A percentile compares a stretch with the other conserved stretches of the same genome.
These are phyloP conservation scores for Aspergillus piperis DNA, from an alignment of 2,329 filamentous ascomycete species.

Conservation along the genomic window DNA sequence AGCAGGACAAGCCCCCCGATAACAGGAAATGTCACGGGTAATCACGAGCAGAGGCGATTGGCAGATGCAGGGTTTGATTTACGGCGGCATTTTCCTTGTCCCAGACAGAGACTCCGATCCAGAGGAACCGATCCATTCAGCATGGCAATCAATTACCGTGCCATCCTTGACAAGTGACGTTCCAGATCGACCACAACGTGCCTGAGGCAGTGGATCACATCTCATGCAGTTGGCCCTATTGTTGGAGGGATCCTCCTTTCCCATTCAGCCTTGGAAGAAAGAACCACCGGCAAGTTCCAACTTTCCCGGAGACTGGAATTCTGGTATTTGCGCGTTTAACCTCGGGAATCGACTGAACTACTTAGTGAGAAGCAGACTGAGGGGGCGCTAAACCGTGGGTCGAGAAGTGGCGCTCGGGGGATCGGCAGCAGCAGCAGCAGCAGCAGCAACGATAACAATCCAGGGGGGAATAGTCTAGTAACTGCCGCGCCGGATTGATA, in stretches of 20 bases:
- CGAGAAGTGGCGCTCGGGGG: conserved; percentile 7
- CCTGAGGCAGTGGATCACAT: conserved; percentile 2
- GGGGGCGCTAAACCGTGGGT: conserved; percentile 5
- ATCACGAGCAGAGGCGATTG: background rate
- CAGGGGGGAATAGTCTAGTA: background rate
- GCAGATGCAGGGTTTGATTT: background rate
- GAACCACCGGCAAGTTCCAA: too few relatives aligned
- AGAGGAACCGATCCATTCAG: background rate
- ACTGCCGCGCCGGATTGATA: background rate
- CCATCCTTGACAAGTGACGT: conserved; percentile 3
- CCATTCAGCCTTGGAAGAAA: too few relatives aligned
- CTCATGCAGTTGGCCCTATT: too few relatives aligned
- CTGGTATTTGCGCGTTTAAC: background rate
- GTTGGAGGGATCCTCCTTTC: too few relatives aligned
- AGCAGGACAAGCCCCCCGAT: background rate
- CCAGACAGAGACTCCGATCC: background rate
- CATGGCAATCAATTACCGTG: background rate
- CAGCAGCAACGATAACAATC: conserved; percentile 6
- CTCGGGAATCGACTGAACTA: background rate
- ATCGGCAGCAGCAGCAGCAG: conserved; percentile 1
- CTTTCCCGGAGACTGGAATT: background rate
- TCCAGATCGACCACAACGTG: conserved; percentile 6
- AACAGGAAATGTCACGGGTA: conserved; percentile 1
- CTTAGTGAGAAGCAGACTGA: background rate
- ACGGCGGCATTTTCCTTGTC: too few relatives aligned